Percentiles rank a stretch among this genome's conserved stretches.
phyloP scores from a whole-genome alignment of 2,329 filamentous ascomycete species.

The Exophiala viscosa region DNA sequence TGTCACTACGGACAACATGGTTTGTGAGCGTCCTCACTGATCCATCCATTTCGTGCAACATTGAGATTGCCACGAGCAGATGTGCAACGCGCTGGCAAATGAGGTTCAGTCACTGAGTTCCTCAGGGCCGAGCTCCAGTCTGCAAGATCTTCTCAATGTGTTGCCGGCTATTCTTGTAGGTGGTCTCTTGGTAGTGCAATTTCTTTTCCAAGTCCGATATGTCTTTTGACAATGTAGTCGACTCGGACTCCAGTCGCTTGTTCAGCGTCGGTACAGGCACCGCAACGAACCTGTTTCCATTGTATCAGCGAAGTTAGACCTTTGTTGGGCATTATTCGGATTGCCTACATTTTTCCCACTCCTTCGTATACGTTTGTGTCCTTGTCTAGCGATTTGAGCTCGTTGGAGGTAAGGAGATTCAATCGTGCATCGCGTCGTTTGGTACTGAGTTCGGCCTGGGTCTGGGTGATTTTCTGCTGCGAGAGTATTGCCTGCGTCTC shows the following conservation, averaged over 20 bases:
- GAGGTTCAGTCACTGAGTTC: not conserved
- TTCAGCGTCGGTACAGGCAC: conserved; percentile 70
- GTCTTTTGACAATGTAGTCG: conserved; percentile 70
- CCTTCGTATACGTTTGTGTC: conserved; percentile 87
- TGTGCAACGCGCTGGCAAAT: not conserved
- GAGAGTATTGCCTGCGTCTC: conserved; percentile 82
- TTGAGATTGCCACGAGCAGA: not conserved
- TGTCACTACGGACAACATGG: too few relatives aligned
- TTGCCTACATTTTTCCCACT: conserved; percentile 86
- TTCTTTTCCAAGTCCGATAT: conserved; percentile 81
- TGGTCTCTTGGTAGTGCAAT: conserved; percentile 88
- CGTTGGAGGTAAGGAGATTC: conserved; percentile 78
- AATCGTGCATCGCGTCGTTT: conserved; percentile 89
- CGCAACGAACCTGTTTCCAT: conserved; percentile 71
- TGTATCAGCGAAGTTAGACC: not conserved
- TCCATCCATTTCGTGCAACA: too few relatives aligned
- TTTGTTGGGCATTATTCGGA: not conserved
- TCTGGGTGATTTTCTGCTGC: conserved; percentile 86
- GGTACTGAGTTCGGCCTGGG: conserved; percentile 74
- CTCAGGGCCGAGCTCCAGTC: conserved; percentile 38
- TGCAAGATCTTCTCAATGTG: conserved; percentile 86
- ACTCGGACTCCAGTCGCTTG: conserved; percentile 70
- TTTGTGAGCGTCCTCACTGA: too few relatives aligned
- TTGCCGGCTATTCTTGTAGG: conserved; percentile 86
- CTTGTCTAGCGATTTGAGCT: conserved; percentile 71